Conservation (phyloP, 192 early-diverging fungal species). For the Chytriomyces sp. region DNA sequence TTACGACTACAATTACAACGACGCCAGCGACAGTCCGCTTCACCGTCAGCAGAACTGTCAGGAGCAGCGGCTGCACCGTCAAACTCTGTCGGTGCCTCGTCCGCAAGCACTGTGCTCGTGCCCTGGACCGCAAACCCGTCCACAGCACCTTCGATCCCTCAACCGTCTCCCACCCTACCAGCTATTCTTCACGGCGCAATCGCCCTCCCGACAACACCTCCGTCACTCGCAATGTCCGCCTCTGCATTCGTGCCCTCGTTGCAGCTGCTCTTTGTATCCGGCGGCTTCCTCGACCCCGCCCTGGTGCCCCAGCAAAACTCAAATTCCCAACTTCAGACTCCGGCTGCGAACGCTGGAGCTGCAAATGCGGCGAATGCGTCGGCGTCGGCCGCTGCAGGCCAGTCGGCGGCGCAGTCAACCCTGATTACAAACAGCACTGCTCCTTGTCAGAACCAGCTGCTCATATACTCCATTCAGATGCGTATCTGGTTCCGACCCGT, state of each 20-base stretch:
- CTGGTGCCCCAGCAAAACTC: neutral
- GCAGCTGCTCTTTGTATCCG: constrained; percentile 10
- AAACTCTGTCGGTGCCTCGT: neutral
- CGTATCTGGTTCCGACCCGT: neutral
- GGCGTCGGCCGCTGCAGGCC: no score
- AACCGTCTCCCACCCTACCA: neutral
- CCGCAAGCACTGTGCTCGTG: neutral
- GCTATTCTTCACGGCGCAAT: neutral
- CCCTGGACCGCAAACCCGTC: no score
- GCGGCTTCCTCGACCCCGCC: constrained; percentile 15
- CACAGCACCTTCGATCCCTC: no score
- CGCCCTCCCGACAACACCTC: neutral
- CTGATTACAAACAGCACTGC: no score
- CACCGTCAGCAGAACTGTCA: no score
- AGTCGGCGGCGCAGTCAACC: no score
- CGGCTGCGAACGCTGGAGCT: neutral
- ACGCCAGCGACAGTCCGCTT: no score
- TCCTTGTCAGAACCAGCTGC: no score
- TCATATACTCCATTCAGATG: no score
- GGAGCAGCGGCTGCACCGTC: neutral
- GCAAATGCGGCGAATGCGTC: no score
- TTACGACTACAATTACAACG: no score
- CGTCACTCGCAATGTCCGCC: neutral
- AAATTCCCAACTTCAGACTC: neutral
- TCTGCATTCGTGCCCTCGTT: neutral